Evolutionary conservation across 1,284 basidiomycete genomes (phyloP), one percentile per base, ranked within the genome.

Genomic region (Cutaneotrichosporon cavernicola): DNA sequence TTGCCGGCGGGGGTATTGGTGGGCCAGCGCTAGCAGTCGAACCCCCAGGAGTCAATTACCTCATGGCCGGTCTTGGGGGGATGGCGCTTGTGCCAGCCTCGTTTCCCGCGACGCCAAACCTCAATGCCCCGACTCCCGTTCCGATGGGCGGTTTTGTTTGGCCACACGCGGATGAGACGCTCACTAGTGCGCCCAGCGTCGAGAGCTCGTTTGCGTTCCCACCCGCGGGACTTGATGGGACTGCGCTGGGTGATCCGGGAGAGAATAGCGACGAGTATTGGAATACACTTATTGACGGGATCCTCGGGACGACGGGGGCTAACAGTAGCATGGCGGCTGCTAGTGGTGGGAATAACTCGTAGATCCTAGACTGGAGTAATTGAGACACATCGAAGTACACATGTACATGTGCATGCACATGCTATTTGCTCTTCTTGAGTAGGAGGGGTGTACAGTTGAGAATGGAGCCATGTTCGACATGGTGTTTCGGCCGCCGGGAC

Each of bases 251-350:
- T 9, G 53, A 61, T 38, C n/a, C 2, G 58, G 58, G 34, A 18
- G 76, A 78, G 66, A 76, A 72, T 62, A 72, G 72, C 57, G 80
- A 80, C 66, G 77, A 78, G 63, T 81, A 81, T 63, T 81, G 80
- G 80, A 79, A 81, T 66, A 72, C 76, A 5, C 68, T 81, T 52
- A 81, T 81, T 59, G 80, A 81, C 21, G 65, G 65, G n/a, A 67
- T 67, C 18, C 40, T 67, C 5, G 65, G 62, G 26, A 59, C 60
- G 22, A 60, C 61, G 21, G 60, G 64, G 26, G 53, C 47, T 18
- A 56, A 56, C 16, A 56, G 55, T 38, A 40, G 36, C 14, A 56
- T 56, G 55, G 55, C 55, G 11, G 55, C 55, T 9, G 55, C 55
- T 21, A 26, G 21, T 8, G 55, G 55, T 13, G 55, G 55, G 2